Base-by-base conservation (phyloP, 352 stramenopile species). In the Pythium angustatum region DNA sequence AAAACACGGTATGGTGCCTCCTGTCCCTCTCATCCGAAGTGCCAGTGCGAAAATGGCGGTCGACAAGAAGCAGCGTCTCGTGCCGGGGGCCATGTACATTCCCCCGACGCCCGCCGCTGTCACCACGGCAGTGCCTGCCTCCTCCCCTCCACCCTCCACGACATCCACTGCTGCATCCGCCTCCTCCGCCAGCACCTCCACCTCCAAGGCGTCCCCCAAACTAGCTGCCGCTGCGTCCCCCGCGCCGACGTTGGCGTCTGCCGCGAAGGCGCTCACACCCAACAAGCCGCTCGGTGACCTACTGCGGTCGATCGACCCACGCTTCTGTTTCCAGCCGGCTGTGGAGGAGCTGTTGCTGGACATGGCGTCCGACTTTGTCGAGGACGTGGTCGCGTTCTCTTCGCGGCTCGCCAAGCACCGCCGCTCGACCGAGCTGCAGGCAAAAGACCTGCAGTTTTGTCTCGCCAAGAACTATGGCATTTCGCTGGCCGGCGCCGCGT, bases 391-490 rank as follows among this genome's bases (percentile, higher is more conserved):
- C 55, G 70, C 75, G 40, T 90, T 90, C 45, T 90, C 84, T 0
- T 69, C 76, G 3, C 73, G 75, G 38, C 64, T 93, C 53, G 75
- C 83, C 51, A 93, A 92, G 64, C 86, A 94, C 70, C 76, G 86
- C 12, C 82, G 84, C n/a, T 88, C 86, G 8, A 90, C 72, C 12
- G 78, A 81, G 47, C 60, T 93, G 10, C 83, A 93, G 57, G 63
- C 82, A 26, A 85, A 83, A 33, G 86, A 94, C 52, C 52, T 94
- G 34, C 86, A 94, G 72, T 87, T 94, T 27, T 90, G 75, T 58
- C 70, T 94, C 47, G 81, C 82, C 62, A 94, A 94, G 73, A 93
- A 90, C 71, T 90, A 94, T 54, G 83, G 86, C 62, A 90, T 94
- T 60, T 92, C 86, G 21, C 71, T 94, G 41, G 83, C 80, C 5